Evolutionary conservation across 2,329 filamentous ascomycete genomes (phyloP), one percentile per base, ranked within the genome.

Genomic region (Sclerotinia glacialis): DNA sequence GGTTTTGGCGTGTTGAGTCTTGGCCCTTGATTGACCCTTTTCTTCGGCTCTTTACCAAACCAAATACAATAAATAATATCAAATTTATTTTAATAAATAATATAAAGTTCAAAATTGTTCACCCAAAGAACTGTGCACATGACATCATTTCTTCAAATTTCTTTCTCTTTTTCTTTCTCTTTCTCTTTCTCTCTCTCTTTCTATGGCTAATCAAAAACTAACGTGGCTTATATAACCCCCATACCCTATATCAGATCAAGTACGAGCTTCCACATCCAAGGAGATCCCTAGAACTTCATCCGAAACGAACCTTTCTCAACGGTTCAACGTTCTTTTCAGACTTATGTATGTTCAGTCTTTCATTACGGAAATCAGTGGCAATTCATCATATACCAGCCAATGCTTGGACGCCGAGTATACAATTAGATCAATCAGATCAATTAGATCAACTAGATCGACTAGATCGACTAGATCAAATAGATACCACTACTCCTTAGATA

Each of bases 141-240:
- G 53, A 55, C 53, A 55, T 55, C 53, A 55, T 55, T 37, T 23
- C 12, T 12, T 23, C n/a, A 2, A 55, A n/a, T 54, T 55, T 55
- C 53, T 5, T 40, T 23, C 52, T 54, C 49, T 2, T 50, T 23
- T n/a, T n/a, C n/a, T n/a, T n/a, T n/a, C n/a, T n/a, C n/a, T n/a
- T n/a, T n/a, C n/a, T n/a, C n/a, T n/a, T n/a, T n/a, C n/a, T 55
- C 53, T 5, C 23, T 23, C 52, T 54, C 49, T 2, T 50, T 23
- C 14, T 16, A 40, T 12, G 37, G 37, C 37, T 40, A n/a, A 34
- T 34, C 28, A 7, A 53, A 31, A 31, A 18, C 28, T 16, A 55
- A 55, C 53, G 3, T 55, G 21, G 53, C 53, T 40, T 18, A 40
- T 55, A 55, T 55, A 55, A 34, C 53, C 53, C 52, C 53, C 53